phyloP scores from a whole-genome alignment of 768 basidiomycete genomes.

The Strobilomyces echinocephalus region DNA sequence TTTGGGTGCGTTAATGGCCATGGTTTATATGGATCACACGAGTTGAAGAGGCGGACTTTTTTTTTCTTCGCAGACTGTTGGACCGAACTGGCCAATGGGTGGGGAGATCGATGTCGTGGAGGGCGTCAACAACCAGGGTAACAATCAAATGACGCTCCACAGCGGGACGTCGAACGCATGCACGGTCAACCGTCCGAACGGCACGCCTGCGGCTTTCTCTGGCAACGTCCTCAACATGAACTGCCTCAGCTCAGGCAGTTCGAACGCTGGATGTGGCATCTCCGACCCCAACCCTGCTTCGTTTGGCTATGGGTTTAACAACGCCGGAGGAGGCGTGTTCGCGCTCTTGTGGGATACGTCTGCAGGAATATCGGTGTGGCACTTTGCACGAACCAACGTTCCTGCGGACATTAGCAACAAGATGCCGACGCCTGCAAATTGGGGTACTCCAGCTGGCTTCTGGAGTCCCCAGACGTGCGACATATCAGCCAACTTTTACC shows the following conservation, averaged over 20 bases:
- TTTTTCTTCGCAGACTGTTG: constrained; percentile 32
- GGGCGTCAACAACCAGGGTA: constrained; percentile 55
- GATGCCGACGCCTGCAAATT: constrained; percentile 43
- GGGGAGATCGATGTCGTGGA: constrained; percentile 76
- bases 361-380: constrained; percentile 52
- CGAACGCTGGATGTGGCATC: constrained; percentile 51
- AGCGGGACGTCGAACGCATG: constrained; percentile 42
- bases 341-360: constrained; percentile 49
- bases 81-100: constrained; percentile 46
- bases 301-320: constrained; percentile 39
- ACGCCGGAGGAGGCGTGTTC: constrained; percentile 46
- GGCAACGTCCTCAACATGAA: constrained; percentile 22
- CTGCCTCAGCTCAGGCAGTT: constrained; percentile 38
- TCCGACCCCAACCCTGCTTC: constrained; percentile 36
- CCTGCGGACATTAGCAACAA: constrained; percentile 46
- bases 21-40: background rate
- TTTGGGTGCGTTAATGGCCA: constrained; percentile 33
- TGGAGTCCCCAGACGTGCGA: constrained; percentile 49
- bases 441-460: constrained; percentile 50
- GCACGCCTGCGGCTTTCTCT: constrained; percentile 11
- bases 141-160: constrained; percentile 67
- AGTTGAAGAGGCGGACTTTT: background rate
- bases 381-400: constrained; percentile 47
- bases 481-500: constrained; percentile 45
- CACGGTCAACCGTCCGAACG: constrained; percentile 13